Base-by-base conservation (phyloP, 2,329 filamentous ascomycete genomes). In the Aspergillus unguis region DNA sequence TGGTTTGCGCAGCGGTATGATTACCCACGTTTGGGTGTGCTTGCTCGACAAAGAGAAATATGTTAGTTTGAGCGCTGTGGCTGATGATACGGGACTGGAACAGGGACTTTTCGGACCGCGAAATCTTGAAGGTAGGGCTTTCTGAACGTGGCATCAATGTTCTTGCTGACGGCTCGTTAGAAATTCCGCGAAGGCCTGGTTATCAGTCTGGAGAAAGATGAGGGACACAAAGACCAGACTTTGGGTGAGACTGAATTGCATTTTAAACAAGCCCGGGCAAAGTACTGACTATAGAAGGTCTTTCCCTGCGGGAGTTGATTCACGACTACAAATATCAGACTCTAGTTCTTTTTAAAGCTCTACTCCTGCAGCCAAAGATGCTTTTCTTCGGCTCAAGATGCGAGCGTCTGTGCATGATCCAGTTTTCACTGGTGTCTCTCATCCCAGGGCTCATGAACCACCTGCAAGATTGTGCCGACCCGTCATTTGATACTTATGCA, bases 371-470 rank as follows among this genome's bases (percentile, higher is more conserved):
- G 71, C 92, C 91, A 49, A 99, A 97, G 92, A 97, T 97, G 88
- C 85, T 99, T 49, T 97, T 99, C 76, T 99, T 97, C 65, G 92
- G 94, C 57, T 91, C 92, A n/a, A 85, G 91, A 63, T 97, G 94
- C 72, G 94, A 99, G 72, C 83, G 88, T 59, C 77, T 99, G 61
- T 99, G 94, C 81, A 95, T 97, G 88, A 92, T 96, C 74, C 94
- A 99, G 71, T 99, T 97, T 75, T 94, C 92, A 40, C 82, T 99
- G 42, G 87, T 99, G 62, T 96, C 92, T 48, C 79, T 99, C 65
- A 95, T 99, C 75, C 94, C 94, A 43, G 91, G 92, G 54, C 83
- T 99, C 52, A 85, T 97, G 65, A 85, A 90, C 65, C 90, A 88
- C 64, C 81, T 99, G n/a, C 86, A 95, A 73, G 94, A 99, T 74